A percentile compares a stretch with the other conserved stretches of the same genome.
Conservation (phyloP, 192 early-diverging fungal genomes). For the Backusella macrospora region DNA sequence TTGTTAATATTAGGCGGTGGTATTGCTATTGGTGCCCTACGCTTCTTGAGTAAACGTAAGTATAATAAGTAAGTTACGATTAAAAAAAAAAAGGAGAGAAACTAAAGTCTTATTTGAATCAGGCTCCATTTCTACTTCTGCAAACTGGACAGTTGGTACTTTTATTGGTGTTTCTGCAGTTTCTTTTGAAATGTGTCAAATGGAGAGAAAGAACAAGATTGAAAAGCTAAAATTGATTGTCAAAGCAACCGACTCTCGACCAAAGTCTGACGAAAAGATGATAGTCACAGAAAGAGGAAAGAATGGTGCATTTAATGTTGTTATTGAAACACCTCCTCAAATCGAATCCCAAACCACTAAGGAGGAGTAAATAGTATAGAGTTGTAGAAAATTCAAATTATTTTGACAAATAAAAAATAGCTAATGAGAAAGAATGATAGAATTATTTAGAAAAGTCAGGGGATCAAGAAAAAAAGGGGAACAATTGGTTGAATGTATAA, state of each 20-base stretch:
- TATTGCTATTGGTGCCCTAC: constrained; percentile 37
- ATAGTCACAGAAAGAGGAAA: constrained; percentile 32
- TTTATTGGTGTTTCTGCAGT: constrained; percentile 41
- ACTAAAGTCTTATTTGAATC: background rate
- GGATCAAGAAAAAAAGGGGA: too few relatives aligned
- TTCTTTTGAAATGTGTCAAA: constrained; percentile 43
- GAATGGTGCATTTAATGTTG: constrained; percentile 35
- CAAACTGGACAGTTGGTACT: constrained; percentile 48
- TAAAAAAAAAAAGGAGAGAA: background rate
- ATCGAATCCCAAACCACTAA: background rate
- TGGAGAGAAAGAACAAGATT: constrained; percentile 38
- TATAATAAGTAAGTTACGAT: background rate
- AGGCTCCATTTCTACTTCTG: constrained; percentile 39
- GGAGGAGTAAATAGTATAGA: background rate
- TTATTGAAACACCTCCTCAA: constrained; percentile 28
- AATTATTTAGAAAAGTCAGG: too few relatives aligned
- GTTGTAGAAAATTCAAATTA: too few relatives aligned
- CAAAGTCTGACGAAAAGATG: constrained; percentile 3
- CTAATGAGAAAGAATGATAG: too few relatives aligned
- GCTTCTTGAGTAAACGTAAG: constrained; percentile 43
- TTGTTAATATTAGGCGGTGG: constrained; percentile 32
- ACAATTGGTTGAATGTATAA: too few relatives aligned
- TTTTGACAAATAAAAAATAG: too few relatives aligned
- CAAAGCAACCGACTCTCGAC: constrained; percentile 33
- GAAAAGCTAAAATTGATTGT: constrained; percentile 33